phyloP scores from a whole-genome alignment of 192 early-diverging fungal genomes.

The Backusella mclennaniae region DNA sequence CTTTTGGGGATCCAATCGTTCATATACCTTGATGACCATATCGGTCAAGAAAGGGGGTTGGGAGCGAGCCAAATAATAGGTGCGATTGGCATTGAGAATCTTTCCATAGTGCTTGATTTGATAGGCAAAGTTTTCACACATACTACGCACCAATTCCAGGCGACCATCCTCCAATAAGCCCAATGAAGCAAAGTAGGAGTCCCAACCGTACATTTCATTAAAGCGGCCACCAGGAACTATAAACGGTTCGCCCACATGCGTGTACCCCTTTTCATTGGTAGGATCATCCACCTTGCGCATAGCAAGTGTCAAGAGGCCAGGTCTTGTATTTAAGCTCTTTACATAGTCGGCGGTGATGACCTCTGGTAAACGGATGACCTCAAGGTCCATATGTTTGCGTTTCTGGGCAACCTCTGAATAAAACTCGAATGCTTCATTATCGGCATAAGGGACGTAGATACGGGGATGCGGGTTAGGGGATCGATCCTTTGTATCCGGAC shows the following conservation, averaged over 20 bases:
- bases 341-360: constrained; percentile 89
- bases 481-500: constrained; percentile 88
- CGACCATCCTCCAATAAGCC: constrained; percentile 87
- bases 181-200: constrained; percentile 90
- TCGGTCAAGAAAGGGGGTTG: constrained; percentile 98
- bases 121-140: constrained; percentile 97
- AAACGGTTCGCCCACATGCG: constrained; percentile 77
- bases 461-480: constrained; percentile 74
- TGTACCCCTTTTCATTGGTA: constrained; percentile 34
- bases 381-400: constrained; percentile 68
- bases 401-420: constrained; percentile 66
- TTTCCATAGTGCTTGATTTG: constrained; percentile 97
- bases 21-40: constrained; percentile 83
- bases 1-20: constrained; percentile 49
- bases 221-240: constrained; percentile 97
- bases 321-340: constrained; percentile 82
- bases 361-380: constrained; percentile 79
- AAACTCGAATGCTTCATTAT: constrained; percentile 75
- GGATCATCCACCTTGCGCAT: constrained; percentile 54
- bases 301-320: constrained; percentile 86
- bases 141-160: constrained; percentile 83
- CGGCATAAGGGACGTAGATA: constrained; percentile 88
- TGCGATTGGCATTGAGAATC: constrained; percentile 97
- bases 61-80: constrained; percentile 92
- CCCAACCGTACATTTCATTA: constrained; percentile 99